Conservation (phyloP, 352 stramenopile genomes). For the Phytophthora sojae region DNA sequence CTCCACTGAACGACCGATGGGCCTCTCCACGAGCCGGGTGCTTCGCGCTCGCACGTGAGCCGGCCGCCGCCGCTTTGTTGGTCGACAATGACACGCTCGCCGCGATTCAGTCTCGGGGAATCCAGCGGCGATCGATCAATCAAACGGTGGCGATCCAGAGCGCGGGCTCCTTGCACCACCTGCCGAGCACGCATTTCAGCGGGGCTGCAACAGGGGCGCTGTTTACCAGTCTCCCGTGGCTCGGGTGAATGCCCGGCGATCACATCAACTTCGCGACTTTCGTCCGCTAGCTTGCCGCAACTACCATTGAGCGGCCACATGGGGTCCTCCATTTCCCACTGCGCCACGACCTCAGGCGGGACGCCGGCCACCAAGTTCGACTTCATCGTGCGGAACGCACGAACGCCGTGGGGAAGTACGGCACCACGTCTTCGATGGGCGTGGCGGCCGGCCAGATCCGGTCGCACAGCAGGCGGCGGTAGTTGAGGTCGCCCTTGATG, state of each 20-base stretch:
- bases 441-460: too few species aligned
- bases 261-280: neutral
- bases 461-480: too few species aligned
- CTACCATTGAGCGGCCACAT: slow-evolving; percentile 9
- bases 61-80: slow-evolving; percentile 7
- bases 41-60: neutral
- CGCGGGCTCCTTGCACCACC: neutral
- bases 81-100: slow-evolving; percentile 5
- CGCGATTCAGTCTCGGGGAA: too few species aligned
- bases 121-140: slow-evolving; percentile 8
- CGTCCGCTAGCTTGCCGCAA: neutral
- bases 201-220: neutral
- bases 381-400: too few species aligned
- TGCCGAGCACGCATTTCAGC: neutral
- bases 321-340: neutral
- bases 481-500: too few species aligned
- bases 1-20: neutral
- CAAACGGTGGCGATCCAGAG: neutral
- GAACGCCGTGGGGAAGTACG: too few species aligned
- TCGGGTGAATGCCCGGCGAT: neutral
- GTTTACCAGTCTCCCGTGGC: neutral
- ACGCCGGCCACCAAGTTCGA: too few species aligned
- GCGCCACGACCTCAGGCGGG: neutral
- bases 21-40: neutral
- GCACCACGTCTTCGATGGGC: too few species aligned